Base-by-base conservation (phyloP, 2,329 filamentous ascomycete genomes). In the Amphichorda felina region DNA sequence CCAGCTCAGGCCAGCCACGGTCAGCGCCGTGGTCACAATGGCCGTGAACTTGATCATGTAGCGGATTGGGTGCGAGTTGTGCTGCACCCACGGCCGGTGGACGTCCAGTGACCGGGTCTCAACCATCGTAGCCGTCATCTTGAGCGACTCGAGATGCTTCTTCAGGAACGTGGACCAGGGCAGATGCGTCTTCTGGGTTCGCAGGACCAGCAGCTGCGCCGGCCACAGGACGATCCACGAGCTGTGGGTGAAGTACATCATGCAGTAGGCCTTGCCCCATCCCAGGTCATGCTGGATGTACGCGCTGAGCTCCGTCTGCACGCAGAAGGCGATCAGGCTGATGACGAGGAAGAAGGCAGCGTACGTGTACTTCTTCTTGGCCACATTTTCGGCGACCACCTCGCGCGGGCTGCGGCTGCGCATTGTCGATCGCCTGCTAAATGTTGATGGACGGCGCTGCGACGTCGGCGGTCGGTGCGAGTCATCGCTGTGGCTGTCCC, bases 261-360 rank as follows among this genome's bases (percentile, higher is more conserved):
- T 98, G 67, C 86, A 94, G 64, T 95, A 98, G n/a, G 91, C 85
- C 65, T 98, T 98, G 62, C 93, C 76, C 91, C 91, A 98, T 43
- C 82, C 78, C 43, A 95, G 62, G 40, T 91, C 79, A 55, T 89
- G 80, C 63, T 96, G 89, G 41, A 98, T 91, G 61, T 95, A 88
- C 8, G 93, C 79, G 9, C 88, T 89, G 36, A 94, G 86, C 66
- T 96, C 89, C 4, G 91, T 96, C 70, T 98, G 91, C 5, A 94
- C 67, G 33, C 86, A 85, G 55, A 98, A 98, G 51, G 83, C 82
- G 40, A 94, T 63, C 50, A 98, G 67, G 52, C 83, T 91, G 45
- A 95, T 54, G 21, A 81, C 60, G 41, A 98, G 69, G 58, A 95
- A 95, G 45, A 87, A 73, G 35, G 73, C 79, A 2, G 91, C 89